These are phyloP conservation scores for Hyphodiscus hymeniophilus DNA, from an alignment of 495 filamentous ascomycete genomes.

Conservation along the genomic window DNA sequence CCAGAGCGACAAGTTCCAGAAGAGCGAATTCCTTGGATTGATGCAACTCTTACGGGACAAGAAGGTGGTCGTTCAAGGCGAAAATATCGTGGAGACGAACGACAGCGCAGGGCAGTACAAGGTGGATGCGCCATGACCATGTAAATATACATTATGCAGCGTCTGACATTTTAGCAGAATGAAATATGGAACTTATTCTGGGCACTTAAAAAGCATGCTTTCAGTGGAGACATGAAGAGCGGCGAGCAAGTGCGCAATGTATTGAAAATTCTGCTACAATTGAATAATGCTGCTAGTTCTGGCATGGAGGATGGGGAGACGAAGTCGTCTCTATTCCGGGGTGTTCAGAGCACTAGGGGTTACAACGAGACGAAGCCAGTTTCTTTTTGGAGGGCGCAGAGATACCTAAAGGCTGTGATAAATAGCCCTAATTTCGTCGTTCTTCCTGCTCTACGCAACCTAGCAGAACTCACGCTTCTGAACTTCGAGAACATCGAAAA, in stretches of 20 bases:
- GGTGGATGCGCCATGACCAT: constrained; percentile 5
- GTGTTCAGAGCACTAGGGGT: too few species aligned
- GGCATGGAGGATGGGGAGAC: too few species aligned
- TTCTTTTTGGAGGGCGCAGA: too few species aligned
- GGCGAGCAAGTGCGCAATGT: neutral
- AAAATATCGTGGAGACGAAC: constrained; percentile 14
- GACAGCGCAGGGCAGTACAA: neutral
- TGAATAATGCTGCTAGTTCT: neutral
- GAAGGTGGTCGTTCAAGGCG: constrained; percentile 19
- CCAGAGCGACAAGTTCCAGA: constrained; percentile 61
- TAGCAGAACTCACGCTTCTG: too few species aligned
- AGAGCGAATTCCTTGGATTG: constrained; percentile 68
- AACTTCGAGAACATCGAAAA: too few species aligned
- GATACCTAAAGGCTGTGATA: too few species aligned
- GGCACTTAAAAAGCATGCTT: neutral
- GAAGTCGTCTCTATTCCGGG: neutral
- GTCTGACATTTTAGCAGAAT: neutral
- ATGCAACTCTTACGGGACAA: constrained; percentile 40
- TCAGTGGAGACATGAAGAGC: neutral
- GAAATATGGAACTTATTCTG: neutral
- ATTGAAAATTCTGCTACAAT: neutral
- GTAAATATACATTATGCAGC: neutral
- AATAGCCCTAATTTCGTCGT: too few species aligned
- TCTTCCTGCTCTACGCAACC: too few species aligned
- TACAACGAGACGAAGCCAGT: neutral